These are phyloP conservation scores for Vigna mungo DNA, from an alignment of 306 rosid genomes.

Conservation along the genomic window DNA sequence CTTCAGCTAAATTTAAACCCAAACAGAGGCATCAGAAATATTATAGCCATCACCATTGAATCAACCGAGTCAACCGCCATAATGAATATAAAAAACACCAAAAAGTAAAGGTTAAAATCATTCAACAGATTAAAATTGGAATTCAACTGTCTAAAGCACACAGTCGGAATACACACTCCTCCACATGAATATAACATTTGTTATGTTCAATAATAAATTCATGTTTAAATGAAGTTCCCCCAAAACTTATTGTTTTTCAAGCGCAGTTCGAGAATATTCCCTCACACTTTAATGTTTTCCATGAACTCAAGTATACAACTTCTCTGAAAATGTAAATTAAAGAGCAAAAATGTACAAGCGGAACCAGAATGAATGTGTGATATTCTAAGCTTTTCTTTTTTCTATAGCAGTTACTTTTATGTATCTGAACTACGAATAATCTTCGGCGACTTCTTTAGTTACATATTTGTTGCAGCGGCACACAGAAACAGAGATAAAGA, in stretches of 20 bases:
- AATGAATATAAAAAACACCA: not conserved
- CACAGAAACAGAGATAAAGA: slow-evolving; percentile 25
- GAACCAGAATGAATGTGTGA: not conserved
- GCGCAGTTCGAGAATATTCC: slow-evolving; percentile 21
- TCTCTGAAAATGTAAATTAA: slow-evolving; percentile 18
- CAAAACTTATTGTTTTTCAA: slow-evolving; percentile 32
- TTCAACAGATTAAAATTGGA: slow-evolving; percentile 12
- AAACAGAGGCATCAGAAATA: not conserved
- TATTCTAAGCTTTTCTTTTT: not conserved
- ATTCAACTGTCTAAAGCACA: slow-evolving; percentile 9
- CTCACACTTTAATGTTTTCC: slow-evolving; percentile 42
- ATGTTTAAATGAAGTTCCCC: slow-evolving; percentile 8
- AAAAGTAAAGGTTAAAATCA: not conserved
- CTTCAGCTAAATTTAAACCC: not conserved
- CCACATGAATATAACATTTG: slow-evolving; percentile 18
- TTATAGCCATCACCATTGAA: not conserved
- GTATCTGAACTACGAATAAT: slow-evolving; percentile 37
- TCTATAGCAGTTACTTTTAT: slow-evolving; percentile 30
- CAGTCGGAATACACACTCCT: not conserved
- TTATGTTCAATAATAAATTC: slow-evolving; percentile 17
- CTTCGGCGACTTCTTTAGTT: slow-evolving; percentile 36
- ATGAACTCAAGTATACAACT: slow-evolving; percentile 38
- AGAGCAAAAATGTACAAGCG: slow-evolving; percentile 17
- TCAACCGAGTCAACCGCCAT: not conserved
- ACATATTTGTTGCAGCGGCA: slow-evolving; percentile 36